Base-by-base conservation (phyloP, 1,284 basidiomycete genomes). In the Pholiota adiposa region DNA sequence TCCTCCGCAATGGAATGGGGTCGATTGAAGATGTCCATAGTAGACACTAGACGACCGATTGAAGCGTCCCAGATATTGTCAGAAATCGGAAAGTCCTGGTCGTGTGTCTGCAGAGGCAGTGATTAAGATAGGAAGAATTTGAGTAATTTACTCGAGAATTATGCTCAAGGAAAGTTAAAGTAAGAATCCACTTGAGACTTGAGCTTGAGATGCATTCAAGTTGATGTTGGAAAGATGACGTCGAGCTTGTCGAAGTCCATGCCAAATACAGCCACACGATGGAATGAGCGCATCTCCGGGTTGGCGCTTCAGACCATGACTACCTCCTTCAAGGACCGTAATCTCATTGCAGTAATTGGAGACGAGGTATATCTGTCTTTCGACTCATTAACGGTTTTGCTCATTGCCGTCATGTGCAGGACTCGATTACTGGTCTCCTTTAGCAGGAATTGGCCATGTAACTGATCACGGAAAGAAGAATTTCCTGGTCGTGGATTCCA, bases 401-500 rank as follows among this genome's bases (percentile, higher is more conserved):
- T 59, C 16, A 21, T 43, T 64, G 40, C 61, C 36, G 29, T 50
- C 16, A 51, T 33, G 11, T 14, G 18, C 69, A 97, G 96, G 96
- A 98, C 78, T 94, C 96, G 1, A 93, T 98, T 63, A 98, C 96
- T 0, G 96, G 96, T 41, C 83, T 97, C 18, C 83, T 98, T 83
- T 98, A 51, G 96, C 96, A 12, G 96, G 96, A 41, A 87, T 97
- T 56, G 96, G 96, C 1, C 90, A 98, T 74, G 83, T 97, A 64
- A 89, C 91, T 67, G 86, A 92, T 62, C 84, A 91, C 56, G 92
- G 94, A 78, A 93, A 90, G 82, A 96, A 97, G 89, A 98, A 97
- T 81, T 97, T 98, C 73, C 80, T 97, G 52, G 87, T 97, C 33
- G 96, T 97, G 33, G 94, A 97, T 67, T 73, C 87, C 9, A 98